A percentile compares a stretch with the other conserved stretches of the same genome.
These are phyloP conservation scores for Chaetomiaceae sp. DNA, from an alignment of 2,329 filamentous ascomycete species.

Conservation along the genomic window DNA sequence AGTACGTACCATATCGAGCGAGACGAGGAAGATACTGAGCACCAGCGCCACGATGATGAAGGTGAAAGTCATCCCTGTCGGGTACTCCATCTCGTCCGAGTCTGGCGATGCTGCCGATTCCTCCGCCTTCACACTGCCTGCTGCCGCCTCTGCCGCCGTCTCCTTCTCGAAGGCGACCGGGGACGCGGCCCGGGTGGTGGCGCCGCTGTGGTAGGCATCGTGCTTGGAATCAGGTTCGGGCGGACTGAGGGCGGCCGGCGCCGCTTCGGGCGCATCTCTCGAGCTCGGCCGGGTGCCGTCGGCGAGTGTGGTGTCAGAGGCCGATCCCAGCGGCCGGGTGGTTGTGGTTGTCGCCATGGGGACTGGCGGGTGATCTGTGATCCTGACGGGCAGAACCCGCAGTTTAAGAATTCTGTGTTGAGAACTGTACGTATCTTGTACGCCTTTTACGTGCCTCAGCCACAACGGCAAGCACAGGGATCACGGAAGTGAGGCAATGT, in stretches of 20 bases:
- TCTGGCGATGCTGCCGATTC: no score
- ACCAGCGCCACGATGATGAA: slow-evolving; percentile 19
- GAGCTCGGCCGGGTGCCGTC: neutral
- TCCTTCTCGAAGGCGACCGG: neutral
- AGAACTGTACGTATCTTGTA: no score
- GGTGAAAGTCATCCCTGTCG: slow-evolving; percentile 9
- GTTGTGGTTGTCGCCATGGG: neutral
- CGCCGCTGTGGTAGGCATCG: slow-evolving; percentile 8
- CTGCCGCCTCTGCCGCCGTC: neutral
- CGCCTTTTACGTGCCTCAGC: no score
- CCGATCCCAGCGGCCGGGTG: neutral
- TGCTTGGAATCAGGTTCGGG: neutral
- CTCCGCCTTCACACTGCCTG: slow-evolving; percentile 1
- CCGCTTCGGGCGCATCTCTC: neutral
- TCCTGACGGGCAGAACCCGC: neutral
- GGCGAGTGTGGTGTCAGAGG: neutral
- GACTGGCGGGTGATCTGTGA: neutral
- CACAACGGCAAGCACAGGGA: no score
- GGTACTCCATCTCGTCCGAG: neutral
- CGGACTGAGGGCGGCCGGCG: neutral
- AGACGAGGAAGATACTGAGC: slow-evolving; percentile 14
- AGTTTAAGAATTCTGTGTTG: no score
- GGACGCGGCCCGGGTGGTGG: slow-evolving; percentile 7
- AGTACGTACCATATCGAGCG: slow-evolving; percentile 16
- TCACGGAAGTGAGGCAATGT: no score